These are phyloP conservation scores for Striga asiatica DNA, from an alignment of 257 asterid species.

Conservation along the genomic window DNA sequence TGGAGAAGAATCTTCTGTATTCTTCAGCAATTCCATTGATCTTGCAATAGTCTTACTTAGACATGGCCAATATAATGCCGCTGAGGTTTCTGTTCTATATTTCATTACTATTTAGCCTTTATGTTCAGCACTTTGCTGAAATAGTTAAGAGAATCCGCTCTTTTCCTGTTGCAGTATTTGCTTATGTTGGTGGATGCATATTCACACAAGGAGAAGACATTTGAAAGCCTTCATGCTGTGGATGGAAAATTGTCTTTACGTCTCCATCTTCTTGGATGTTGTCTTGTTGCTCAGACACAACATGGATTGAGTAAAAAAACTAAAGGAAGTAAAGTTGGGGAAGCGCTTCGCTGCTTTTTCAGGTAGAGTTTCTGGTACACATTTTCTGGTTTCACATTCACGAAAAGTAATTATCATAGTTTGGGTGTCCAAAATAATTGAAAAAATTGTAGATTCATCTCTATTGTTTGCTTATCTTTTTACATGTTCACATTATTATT, in stretches of 20 bases:
- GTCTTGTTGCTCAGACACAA: slow-evolving; percentile 75
- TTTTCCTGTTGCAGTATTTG: slow-evolving; percentile 39
- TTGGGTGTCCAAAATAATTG: slow-evolving; percentile 1
- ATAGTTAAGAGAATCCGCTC: slow-evolving; percentile 18
- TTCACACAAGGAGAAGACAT: slow-evolving; percentile 65
- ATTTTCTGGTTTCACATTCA: neutral
- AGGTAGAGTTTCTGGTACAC: slow-evolving; percentile 36
- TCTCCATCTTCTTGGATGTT: slow-evolving; percentile 90
- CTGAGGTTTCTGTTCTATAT: slow-evolving; percentile 53
- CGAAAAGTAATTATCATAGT: neutral
- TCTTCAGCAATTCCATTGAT: slow-evolving; percentile 71
- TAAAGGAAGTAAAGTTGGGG: slow-evolving; percentile 64
- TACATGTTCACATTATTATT: slow-evolving; percentile 2
- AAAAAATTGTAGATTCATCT: slow-evolving; percentile 4
- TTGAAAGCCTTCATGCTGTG: slow-evolving; percentile 58
- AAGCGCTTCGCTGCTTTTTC: slow-evolving; percentile 81
- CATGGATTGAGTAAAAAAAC: slow-evolving; percentile 38
- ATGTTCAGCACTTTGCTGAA: slow-evolving; percentile 15
- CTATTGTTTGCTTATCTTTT: neutral
- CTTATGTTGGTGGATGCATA: slow-evolving; percentile 69
- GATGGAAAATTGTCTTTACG: slow-evolving; percentile 50
- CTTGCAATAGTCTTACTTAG: slow-evolving; percentile 63
- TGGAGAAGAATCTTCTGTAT: slow-evolving; percentile 65
- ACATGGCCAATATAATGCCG: slow-evolving; percentile 71
- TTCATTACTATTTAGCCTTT: slow-evolving; percentile 2